Evolutionary conservation across 495 filamentous ascomycete genomes (phyloP).

Genomic region (Daldinia vernicosa): DNA sequence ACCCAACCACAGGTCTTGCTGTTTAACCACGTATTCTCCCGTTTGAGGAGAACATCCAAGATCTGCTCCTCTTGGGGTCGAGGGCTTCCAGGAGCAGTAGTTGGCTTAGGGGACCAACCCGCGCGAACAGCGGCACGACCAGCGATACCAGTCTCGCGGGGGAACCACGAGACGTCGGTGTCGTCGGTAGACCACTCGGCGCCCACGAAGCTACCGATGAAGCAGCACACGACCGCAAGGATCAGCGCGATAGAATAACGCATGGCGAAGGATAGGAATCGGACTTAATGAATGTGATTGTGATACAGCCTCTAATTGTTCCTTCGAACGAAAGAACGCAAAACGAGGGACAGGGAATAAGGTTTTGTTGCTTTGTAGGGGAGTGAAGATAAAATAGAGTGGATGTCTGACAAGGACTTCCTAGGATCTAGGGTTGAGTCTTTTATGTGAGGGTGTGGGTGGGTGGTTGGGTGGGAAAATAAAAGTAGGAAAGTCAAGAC

Average conservation of each 20-base stretch:
- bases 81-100: conserved; percentile 38
- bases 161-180: not conserved
- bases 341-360: not conserved
- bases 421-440: conserved; percentile 2
- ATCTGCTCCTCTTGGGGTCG: no score
- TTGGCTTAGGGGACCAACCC: conserved; percentile 45
- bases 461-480: not conserved
- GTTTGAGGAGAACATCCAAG: conserved; percentile 30
- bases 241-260: conserved; percentile 10
- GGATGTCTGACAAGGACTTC: not conserved
- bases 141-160: conserved; percentile 26
- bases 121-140: not conserved
- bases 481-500: not conserved
- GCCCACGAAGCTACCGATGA: conserved; percentile 25
- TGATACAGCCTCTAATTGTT: not conserved
- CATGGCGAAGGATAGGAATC: conserved; percentile 23
- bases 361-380: not conserved
- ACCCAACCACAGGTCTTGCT: conserved; percentile 50
- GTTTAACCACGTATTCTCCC: conserved; percentile 40
- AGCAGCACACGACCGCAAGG: conserved; percentile 22
- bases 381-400: not conserved
- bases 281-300: not conserved
- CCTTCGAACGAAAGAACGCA: not conserved
- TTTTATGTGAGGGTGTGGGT: not conserved
- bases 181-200: conserved; percentile 27